Percentiles rank a stretch among this genome's conserved stretches.
These are phyloP conservation scores for Lactarius hengduanensis DNA, from an alignment of 768 basidiomycete species.

Conservation along the genomic window DNA sequence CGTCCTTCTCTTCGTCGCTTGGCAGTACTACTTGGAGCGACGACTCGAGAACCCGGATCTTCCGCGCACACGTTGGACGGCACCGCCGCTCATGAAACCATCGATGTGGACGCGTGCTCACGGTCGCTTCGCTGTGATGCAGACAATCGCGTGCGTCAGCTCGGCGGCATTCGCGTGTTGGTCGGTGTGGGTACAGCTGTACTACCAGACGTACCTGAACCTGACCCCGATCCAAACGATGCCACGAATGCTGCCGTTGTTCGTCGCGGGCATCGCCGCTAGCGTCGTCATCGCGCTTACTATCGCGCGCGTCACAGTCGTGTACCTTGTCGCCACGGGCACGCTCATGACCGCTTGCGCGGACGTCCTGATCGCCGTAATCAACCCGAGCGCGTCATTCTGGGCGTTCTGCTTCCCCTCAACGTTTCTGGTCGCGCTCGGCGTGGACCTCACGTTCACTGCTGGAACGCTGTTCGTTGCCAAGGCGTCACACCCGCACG, in stretches of 20 bases:
- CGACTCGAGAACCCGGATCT: conserved; percentile 26
- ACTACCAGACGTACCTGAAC: conserved; percentile 63
- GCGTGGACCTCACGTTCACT: conserved; percentile 76
- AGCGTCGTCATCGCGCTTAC: conserved; percentile 64
- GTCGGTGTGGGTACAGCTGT: conserved; percentile 61
- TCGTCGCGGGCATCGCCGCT: conserved; percentile 58
- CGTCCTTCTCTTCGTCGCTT: conserved; percentile 54
- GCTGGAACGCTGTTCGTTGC: conserved; percentile 74
- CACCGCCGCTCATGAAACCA: conserved; percentile 65
- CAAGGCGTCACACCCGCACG: conserved; percentile 60
- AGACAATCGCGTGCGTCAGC: conserved; percentile 60
- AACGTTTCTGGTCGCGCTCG: conserved; percentile 61
- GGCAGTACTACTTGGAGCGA: conserved; percentile 63
- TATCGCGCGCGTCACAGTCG: conserved; percentile 53
- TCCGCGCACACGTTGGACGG: conserved; percentile 35
- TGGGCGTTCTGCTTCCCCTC: conserved; percentile 80
- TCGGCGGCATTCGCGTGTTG: conserved; percentile 59
- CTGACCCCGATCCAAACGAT: conserved; percentile 60
- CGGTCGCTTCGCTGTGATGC: conserved; percentile 61
- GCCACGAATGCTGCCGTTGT: conserved; percentile 69
- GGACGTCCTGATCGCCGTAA: conserved; percentile 65
- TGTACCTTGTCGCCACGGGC: conserved; percentile 56
- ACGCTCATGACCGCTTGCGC: conserved; percentile 57
- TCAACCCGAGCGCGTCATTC: conserved; percentile 53
- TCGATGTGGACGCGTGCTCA: conserved; percentile 61